Evolutionary conservation across 2,329 filamentous ascomycete genomes (phyloP).

Genomic region (Pestalotiopsis sp.): DNA sequence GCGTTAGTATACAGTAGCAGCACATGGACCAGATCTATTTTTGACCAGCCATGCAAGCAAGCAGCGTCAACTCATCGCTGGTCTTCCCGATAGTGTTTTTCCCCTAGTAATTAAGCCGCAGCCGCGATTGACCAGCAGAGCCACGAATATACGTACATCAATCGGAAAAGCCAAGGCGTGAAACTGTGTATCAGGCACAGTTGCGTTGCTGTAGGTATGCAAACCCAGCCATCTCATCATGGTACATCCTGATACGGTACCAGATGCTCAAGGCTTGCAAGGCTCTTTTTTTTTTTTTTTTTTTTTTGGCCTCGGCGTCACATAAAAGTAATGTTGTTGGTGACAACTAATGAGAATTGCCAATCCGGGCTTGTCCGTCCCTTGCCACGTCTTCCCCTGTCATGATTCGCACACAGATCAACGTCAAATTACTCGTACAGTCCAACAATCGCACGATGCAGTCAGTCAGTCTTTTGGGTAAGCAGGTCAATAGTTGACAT

Average conservation of each 20-base stretch:
- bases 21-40: neutral
- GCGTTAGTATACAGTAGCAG: neutral
- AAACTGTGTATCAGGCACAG: neutral
- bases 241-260: neutral
- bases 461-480: neutral
- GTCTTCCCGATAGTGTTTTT: neutral
- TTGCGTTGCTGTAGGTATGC: neutral
- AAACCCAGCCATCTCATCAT: neutral
- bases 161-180: neutral
- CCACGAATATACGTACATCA: neutral
- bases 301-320: neutral
- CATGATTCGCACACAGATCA: conserved; percentile 1
- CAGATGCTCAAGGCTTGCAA: neutral
- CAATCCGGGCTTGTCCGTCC: conserved; percentile 1
- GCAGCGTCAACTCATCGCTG: neutral
- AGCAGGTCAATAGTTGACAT: neutral
- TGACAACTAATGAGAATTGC: neutral
- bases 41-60: neutral
- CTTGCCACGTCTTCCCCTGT: conserved; percentile 1
- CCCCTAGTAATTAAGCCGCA: conserved; percentile 25
- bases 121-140: conserved; percentile 7
- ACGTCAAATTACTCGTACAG: neutral
- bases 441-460: neutral
- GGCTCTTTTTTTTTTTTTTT: neutral
- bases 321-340: neutral